Conservation (phyloP, 305 asterid species). For the Caryopteris hybrid region DNA sequence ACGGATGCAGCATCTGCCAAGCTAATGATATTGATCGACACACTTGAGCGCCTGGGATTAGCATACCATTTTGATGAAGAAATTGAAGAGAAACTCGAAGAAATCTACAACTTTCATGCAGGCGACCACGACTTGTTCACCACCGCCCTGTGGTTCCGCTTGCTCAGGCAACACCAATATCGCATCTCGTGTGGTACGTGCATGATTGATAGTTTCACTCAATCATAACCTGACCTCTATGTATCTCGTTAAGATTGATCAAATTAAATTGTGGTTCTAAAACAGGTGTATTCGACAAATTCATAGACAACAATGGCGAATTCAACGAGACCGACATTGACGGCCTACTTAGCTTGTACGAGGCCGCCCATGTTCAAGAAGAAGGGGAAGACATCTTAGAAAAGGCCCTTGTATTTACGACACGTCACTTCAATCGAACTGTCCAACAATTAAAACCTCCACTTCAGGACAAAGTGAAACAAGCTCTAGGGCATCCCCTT, state of each 20-base stretch:
- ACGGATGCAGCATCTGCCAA: neutral
- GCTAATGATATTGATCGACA: neutral
- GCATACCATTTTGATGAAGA: neutral
- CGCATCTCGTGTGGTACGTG: neutral
- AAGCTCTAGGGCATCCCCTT: no score
- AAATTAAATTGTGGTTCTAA: no score
- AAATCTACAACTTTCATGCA: neutral
- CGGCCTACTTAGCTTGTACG: neutral
- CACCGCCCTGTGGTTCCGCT: neutral
- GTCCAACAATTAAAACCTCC: no score
- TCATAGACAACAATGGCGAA: neutral
- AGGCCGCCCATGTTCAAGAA: neutral
- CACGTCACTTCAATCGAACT: neutral
- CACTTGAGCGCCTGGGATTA: neutral
- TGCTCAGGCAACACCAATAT: neutral
- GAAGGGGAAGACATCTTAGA: neutral
- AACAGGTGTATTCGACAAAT: neutral
- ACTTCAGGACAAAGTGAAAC: no score
- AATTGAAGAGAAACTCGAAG: neutral
- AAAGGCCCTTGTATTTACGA: neutral
- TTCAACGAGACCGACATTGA: neutral
- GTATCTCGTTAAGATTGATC: no score
- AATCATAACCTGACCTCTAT: no score
- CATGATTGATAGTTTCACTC: no score
- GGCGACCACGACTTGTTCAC: neutral